Conservation (phyloP, 2,329 filamentous ascomycete genomes). For the Trichoderma guizhouense region DNA sequence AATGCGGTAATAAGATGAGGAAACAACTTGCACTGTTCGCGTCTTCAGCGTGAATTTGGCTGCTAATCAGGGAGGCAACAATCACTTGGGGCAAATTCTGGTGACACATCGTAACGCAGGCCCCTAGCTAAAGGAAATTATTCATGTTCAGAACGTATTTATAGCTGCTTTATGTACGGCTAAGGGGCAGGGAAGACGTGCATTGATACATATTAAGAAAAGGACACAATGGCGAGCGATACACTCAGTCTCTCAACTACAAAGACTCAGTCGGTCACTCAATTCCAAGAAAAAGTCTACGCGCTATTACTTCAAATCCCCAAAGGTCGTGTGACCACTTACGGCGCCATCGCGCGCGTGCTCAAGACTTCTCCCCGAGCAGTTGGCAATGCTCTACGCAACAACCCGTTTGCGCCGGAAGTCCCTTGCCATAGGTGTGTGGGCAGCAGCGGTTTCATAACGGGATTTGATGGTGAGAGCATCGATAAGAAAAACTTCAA, state of each 20-base stretch:
- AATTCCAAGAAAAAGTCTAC: slow-evolving; percentile 1
- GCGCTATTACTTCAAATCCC: background rate
- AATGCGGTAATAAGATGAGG: slow-evolving; percentile 3
- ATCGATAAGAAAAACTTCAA: background rate
- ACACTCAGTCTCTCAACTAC: background rate
- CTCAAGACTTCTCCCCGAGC: background rate
- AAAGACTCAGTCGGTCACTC: background rate
- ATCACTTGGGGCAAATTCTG: too few relatives aligned
- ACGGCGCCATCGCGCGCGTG: background rate
- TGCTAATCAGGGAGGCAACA: background rate
- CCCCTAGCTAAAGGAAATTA: background rate
- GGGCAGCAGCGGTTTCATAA: background rate
- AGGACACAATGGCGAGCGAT: background rate
- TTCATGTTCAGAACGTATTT: background rate
- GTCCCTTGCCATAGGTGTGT: slow-evolving; percentile 1
- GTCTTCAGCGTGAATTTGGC: background rate
- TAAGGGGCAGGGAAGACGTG: background rate
- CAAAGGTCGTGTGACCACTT: background rate
- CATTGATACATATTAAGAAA: background rate
- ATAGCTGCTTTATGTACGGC: background rate
- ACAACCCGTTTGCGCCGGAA: background rate
- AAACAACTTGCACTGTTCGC: background rate
- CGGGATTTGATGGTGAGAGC: background rate
- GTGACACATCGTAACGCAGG: too few relatives aligned
- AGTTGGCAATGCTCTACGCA: background rate